Base-by-base conservation (phyloP, 2,329 filamentous ascomycete species). In the Huntiella moniliformis region DNA sequence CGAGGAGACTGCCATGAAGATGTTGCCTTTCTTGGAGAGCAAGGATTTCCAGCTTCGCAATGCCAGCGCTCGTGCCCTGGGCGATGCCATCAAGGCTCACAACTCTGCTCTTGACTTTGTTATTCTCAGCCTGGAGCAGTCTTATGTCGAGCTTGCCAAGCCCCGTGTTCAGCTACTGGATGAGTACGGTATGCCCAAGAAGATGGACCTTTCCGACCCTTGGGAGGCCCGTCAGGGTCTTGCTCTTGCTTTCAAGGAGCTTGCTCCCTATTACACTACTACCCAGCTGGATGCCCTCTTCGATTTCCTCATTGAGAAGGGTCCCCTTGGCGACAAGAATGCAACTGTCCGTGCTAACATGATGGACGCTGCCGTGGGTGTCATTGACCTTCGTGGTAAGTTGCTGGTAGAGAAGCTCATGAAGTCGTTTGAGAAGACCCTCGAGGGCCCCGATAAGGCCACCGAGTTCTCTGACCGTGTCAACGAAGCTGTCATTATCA, bases 401-500 rank as follows among this genome's bases (percentile, higher is more conserved):
- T 65, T 73, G 10, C 77, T 88, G 52, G 78, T 98, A 3, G 87
- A 96, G 56, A 76, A 80, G 53, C 66, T 98, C 46, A 98, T 98
- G 87, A 75, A 80, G 55, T 77, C 88, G 11, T 92, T 96, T 56
- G 91, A 98, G 60, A 72, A 71, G 17, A 86, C 84, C 0, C 68
- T 98, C n/a, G 86, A 88, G 57, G 78, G 77, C 2, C 82, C 86
- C 2, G 84, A 91, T 59, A 83, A 81, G 57, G 80, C 77, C 48
- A 86, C 79, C 1, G 77, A 87, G 53, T 75, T 79, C 45, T 79
- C 83, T 13, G 92, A 98, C 60, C 75, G 85, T 50, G 82, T 96
- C 52, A 95, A 95, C 54, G 91, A 98, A 63, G 91, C 92, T 13
- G 87, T 98, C 44, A 87, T 98, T 54, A 91, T 98, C 54, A 80